Evolutionary conservation across 2,329 filamentous ascomycete genomes (phyloP).

Genomic region (Tolypocladium ophioglossoides): DNA sequence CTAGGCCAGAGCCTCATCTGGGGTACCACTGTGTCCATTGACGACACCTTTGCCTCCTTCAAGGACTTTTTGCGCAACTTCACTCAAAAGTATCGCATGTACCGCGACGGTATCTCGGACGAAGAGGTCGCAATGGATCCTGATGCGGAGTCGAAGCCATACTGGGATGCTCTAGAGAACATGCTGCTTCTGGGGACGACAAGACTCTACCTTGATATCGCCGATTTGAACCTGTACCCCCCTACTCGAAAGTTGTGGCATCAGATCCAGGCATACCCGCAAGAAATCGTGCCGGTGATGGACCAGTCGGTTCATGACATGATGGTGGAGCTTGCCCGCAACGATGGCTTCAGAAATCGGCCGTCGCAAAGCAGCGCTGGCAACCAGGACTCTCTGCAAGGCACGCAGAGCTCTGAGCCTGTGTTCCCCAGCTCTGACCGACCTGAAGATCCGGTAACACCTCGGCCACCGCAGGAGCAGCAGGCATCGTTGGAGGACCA

Average conservation of each 20-base stretch:
- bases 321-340: constrained; percentile 80
- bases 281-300: constrained; percentile 94
- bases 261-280: constrained; percentile 86
- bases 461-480: constrained; percentile 29
- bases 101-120: constrained; percentile 72
- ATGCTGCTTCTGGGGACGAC: constrained; percentile 83
- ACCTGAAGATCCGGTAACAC: constrained; percentile 33
- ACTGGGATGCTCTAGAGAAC: constrained; percentile 74
- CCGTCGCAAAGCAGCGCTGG: constrained; percentile 46
- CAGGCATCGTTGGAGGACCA: constrained; percentile 63
- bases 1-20: constrained; percentile 77
- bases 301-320: constrained; percentile 89
- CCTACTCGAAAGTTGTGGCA: constrained; percentile 91
- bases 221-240: constrained; percentile 86
- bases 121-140: constrained; percentile 61
- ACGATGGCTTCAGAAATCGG: constrained; percentile 63
- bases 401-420: constrained; percentile 58
- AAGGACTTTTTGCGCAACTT: constrained; percentile 91
- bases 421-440: constrained; percentile 72
- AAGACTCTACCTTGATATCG: constrained; percentile 77
- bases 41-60: constrained; percentile 77
- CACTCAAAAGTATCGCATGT: constrained; percentile 87
- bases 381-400: constrained; percentile 32
- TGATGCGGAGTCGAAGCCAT: constrained; percentile 68
- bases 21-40: constrained; percentile 94